These are phyloP conservation scores for Coprinopsis sp. DNA, from an alignment of 768 basidiomycete species.

Conservation along the genomic window DNA sequence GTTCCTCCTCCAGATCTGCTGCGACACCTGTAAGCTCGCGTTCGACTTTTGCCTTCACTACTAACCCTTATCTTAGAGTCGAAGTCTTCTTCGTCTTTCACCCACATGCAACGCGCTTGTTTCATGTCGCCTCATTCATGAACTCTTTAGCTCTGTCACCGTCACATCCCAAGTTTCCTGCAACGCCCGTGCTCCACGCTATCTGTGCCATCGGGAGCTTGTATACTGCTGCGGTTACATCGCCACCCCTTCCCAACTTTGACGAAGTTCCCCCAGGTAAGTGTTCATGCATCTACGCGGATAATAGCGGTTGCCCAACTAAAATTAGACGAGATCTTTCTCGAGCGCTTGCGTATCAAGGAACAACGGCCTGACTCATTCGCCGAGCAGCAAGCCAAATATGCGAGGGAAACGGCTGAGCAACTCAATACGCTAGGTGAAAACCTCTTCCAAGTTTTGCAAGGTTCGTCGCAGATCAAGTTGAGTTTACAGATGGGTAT, in stretches of 20 bases:
- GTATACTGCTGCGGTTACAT: conserved; percentile 65
- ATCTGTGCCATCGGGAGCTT: conserved; percentile 78
- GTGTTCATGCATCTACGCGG: conserved; percentile 5
- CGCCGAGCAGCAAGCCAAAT: conserved; percentile 58
- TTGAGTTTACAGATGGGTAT: background rate
- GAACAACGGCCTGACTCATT: conserved; percentile 53
- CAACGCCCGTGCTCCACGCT: conserved; percentile 70
- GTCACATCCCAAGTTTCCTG: conserved; percentile 69
- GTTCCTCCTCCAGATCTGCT: conserved; percentile 61
- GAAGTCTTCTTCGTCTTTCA: conserved; percentile 79
- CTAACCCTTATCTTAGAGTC: conserved; percentile 38
- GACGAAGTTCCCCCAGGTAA: conserved; percentile 44
- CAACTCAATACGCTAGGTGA: conserved; percentile 46
- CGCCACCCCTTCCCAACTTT: conserved; percentile 48
- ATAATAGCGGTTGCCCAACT: conserved; percentile 3
- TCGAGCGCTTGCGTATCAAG: conserved; percentile 38
- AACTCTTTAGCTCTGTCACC: conserved; percentile 60
- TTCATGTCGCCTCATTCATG: conserved; percentile 66
- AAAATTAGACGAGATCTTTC: conserved; percentile 51
- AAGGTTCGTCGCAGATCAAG: conserved; percentile 38
- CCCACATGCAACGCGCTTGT: conserved; percentile 65
- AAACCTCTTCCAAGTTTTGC: conserved; percentile 53
- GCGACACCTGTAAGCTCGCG: conserved; percentile 52
- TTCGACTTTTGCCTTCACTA: background rate
- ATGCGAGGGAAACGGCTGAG: conserved; percentile 48